Base-by-base conservation (phyloP, 2,329 filamentous ascomycete genomes). In the Balansia obtecta region DNA sequence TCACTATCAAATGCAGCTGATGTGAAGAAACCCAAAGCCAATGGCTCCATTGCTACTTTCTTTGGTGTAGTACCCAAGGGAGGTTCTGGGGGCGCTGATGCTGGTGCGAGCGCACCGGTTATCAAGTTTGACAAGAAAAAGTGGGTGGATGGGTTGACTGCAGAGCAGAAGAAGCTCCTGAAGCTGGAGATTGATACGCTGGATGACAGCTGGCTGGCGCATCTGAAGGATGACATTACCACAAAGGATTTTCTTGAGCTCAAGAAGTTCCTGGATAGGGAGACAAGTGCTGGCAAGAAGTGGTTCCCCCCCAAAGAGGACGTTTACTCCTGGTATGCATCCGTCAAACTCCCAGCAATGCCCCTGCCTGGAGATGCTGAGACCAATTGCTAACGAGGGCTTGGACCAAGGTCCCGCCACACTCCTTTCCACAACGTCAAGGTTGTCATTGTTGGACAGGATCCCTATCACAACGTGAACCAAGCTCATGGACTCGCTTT, bases 401-500 rank as follows among this genome's bases (percentile, higher is more conserved):
- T 30, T 40, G n/a, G 2, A 4, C 30, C 15, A 48, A 48, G 45
- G 45, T 52, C 41, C n/a, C 52, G 89, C 27, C 86, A 95, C 66
- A 96, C 91, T 0, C 90, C 93, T 8, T 83, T 98, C 59, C 73
- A 84, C 70, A 84, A 76, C 13, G 90, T 97, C 65, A 95, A 95
- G 67, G 86, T 86, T 51, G 90, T 98, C 53, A 89, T 98, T 62
- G 69, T 97, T 50, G 93, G 93, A 56, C 93, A 98, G 71, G 93
- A 98, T 65, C 93, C 93, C 2, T 98, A 98, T 68, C 93, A 98
- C 72, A 95, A 95, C 65, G 67, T 81, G 65, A 94, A 94, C 67
- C 93, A 98, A 74, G 93, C 93, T 47, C 93, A 97, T 67, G 93
- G 93, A 42, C 82, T 98, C 52, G 91, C 87, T 64, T 98, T 98